Evolutionary conservation across 2,329 filamentous ascomycete species (phyloP).

Genomic region (Trichoderma aggressivum): DNA sequence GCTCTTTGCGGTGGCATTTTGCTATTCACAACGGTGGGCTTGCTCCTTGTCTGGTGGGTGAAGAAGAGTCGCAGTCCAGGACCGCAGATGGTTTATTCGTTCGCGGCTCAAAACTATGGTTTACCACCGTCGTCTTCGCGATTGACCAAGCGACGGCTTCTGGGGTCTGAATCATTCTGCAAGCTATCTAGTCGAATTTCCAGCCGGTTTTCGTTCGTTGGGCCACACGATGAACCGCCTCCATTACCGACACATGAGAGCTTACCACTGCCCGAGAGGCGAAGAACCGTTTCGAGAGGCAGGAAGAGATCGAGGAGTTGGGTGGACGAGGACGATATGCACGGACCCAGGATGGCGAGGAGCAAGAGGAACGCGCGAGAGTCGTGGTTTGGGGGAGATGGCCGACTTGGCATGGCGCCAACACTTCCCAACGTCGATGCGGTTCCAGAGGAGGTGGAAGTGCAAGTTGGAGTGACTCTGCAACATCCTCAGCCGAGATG

Average conservation of each 20-base stretch:
- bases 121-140: constrained; percentile 26
- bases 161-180: constrained; percentile 22
- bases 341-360: constrained; percentile 41
- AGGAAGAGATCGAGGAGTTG: constrained; percentile 36
- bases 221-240: constrained; percentile 31
- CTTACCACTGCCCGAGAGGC: constrained; percentile 19
- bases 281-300: constrained; percentile 23
- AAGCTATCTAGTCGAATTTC: constrained; percentile 25
- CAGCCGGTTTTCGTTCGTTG: constrained; percentile 31
- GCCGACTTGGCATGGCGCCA: constrained; percentile 34
- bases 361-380: constrained; percentile 26
- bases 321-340: constrained; percentile 48
- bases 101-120: background rate
- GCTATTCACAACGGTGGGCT: constrained; percentile 42
- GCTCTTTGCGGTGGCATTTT: constrained; percentile 47
- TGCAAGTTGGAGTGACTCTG: background rate
- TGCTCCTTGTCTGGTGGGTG: constrained; percentile 41
- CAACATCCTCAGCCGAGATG: constrained; percentile 5
- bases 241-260: constrained; percentile 34
- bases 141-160: constrained; percentile 32
- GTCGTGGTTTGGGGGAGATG: constrained; percentile 32
- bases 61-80: constrained; percentile 24
- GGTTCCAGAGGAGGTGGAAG: constrained; percentile 25
- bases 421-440: constrained; percentile 36
- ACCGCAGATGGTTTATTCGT: constrained; percentile 28